Evolutionary conservation across 345 rosid genomes (phyloP).

Genomic region (Citrus inodora): DNA sequence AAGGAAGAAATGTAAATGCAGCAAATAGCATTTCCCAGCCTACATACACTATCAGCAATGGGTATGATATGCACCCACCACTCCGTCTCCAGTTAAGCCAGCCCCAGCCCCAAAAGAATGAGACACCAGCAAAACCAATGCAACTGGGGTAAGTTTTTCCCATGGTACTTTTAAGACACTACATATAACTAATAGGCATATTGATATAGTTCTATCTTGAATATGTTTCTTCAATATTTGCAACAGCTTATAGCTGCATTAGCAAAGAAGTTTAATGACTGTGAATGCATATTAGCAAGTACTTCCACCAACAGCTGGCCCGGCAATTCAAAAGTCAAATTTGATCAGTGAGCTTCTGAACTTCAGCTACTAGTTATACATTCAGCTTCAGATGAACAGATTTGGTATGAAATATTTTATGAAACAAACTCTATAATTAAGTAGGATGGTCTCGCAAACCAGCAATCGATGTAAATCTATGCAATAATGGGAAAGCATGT

Average conservation of each 20-base stretch:
- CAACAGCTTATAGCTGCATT: conserved; percentile 37
- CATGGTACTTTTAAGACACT: not conserved
- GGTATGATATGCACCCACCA: conserved; percentile 33
- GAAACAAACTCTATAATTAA: conserved; percentile 18
- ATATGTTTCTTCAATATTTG: conserved; percentile 9
- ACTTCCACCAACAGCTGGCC: not conserved
- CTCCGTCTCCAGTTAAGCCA: conserved; percentile 47
- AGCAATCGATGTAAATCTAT: conserved; percentile 2
- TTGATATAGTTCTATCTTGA: conserved; percentile 6
- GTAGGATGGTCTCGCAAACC: conserved; percentile 14
- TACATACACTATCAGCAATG: conserved; percentile 23
- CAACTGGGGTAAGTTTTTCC: conserved; percentile 33
- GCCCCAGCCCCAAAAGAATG: conserved; percentile 36
- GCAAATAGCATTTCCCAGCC: conserved; percentile 20
- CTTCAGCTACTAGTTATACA: not conserved
- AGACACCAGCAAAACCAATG: conserved; percentile 28
- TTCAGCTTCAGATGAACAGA: conserved; percentile 12
- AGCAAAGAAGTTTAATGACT: not conserved
- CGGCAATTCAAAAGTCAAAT: conserved; percentile 16
- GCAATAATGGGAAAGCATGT: conserved; percentile 10
- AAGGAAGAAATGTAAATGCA: conserved; percentile 18
- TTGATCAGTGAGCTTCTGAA: conserved; percentile 12
- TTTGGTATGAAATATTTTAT: conserved; percentile 23
- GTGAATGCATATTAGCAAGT: conserved; percentile 9
- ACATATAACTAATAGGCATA: not conserved